Evolutionary conservation across 805 yeast genomes (phyloP), one percentile per base, ranked within the genome.

Genomic region (Candida insectorum): DNA sequence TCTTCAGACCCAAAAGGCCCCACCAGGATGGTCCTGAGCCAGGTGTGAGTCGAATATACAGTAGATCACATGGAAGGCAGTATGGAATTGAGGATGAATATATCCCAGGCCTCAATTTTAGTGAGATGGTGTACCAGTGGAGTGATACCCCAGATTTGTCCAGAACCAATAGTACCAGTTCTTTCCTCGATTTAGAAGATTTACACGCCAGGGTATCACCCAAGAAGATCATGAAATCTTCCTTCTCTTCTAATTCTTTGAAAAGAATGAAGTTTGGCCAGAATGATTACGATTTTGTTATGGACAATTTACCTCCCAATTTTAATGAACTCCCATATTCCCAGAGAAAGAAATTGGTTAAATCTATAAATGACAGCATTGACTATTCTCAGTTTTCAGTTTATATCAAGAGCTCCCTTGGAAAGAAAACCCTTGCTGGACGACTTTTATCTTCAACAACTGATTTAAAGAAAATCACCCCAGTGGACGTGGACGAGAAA

Each of bases 71-170:
- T 24, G 56, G 56, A 28, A 28, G 36, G 7, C 52, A 50, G 23
- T 49, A 37, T 21, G 88, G 86, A 1, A 61, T 82, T 44, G 82
- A 79, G 47, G 91, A 83, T 52, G 93, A 85, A 49, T 84, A 83
- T 47, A 71, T 85, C 11, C 91, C 91, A 0, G 85, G 81, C 30
- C 62, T 84, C 18, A 79, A 79, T 45, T 80, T 79, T 41, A 61
- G 67, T 25, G 68, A 72, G 16, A 55, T 60, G 48, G 42, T 76
- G 1, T 54, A 61, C 31, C 61, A 63, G 34, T 79, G 84, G 84
- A 63, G 34, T 16, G 43, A 40, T 24, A 39, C 47, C 7, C 47
- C 47, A 7, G 40, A 39, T 30, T 23, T 41, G 21, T 37, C 42
- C 14, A 26, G 43, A 21, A 44, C 50, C 2, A 39, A 47, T 28